Evolutionary conservation across 1,284 basidiomycete genomes (phyloP).

Genomic region (Trichosporon inkin): DNA sequence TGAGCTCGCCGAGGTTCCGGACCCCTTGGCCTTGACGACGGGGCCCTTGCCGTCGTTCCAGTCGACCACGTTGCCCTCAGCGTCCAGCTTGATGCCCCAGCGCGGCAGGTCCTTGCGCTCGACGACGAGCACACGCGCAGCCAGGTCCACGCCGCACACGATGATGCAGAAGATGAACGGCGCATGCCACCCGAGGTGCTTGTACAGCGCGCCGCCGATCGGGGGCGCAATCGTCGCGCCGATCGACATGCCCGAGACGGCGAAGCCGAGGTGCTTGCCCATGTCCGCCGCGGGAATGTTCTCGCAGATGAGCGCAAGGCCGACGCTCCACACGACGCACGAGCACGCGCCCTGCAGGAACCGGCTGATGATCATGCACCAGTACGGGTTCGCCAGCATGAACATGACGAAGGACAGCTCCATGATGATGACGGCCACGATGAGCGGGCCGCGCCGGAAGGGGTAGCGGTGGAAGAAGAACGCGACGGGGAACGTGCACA

Average conservation of each 20-base stretch:
- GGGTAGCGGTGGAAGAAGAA: conserved; percentile 59
- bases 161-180: conserved; percentile 69
- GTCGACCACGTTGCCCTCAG: neutral
- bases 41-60: neutral
- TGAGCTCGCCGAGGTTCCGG: too few relatives aligned
- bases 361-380: conserved; percentile 67
- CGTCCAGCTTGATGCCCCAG: neutral
- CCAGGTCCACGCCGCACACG: conserved; percentile 59
- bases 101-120: conserved; percentile 37
- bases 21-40: neutral
- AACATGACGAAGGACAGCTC: conserved; percentile 60
- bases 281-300: conserved; percentile 59
- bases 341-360: conserved; percentile 67
- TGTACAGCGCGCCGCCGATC: conserved; percentile 64
- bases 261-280: conserved; percentile 67
- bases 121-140: conserved; percentile 54
- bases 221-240: conserved; percentile 58
- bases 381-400: conserved; percentile 68
- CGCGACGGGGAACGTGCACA: conserved; percentile 65
- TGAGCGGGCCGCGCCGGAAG: conserved; percentile 58
- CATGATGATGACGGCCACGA: conserved; percentile 51
- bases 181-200: conserved; percentile 63
- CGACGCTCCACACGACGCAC: conserved; percentile 66
- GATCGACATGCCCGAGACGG: conserved; percentile 64
- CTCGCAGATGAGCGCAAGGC: conserved; percentile 56